Evolutionary conservation across 2,329 filamentous ascomycete species (phyloP), one percentile per base, ranked within the genome.

Genomic region (Ceratocystis colombiana): DNA sequence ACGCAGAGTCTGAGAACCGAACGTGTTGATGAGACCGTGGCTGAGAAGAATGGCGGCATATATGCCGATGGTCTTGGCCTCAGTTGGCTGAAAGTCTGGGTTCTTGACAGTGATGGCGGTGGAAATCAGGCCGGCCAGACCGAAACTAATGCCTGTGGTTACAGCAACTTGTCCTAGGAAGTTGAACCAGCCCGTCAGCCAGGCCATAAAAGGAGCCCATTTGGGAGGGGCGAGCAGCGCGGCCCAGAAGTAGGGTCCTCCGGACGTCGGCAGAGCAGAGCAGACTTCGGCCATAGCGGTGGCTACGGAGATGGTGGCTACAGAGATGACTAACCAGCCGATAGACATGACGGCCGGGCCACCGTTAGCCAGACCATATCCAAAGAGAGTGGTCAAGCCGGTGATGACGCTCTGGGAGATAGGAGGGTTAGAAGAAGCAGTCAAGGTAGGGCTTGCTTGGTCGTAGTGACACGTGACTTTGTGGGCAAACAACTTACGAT

Each of bases 241-340:
- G 0, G 81, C 77, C 82, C 83, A 85, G 72, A 83, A 84, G 71
- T 85, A 85, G 1, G 82, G 82, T 0, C 82, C 82, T 48, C 82
- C 82, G 59, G 77, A 78, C 1, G 81, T 84, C 0, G 82, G 82
- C 68, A 84, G 82, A 0, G 82, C 82, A 5, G 79, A 82, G 5
- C 83, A 81, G 70, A 84, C 82, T 71, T 84, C 82, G 20, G 81
- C 81, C 81, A 84, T 84, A 63, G 79, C 77, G 5, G 79, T 73
- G 12, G 67, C 67, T 25, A 80, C 77, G 64, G 77, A 75, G 69
- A 79, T 73, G 20, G 78, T 81, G 71, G 80, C 79, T 69, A 79
- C 73, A 10, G 75, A 76, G 44, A 80, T 77, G 17, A 78, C 69
- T 53, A 83, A 79, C 81, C 81, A 84, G 65, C 81, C 81, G 33